Evolutionary conservation across 352 stramenopile genomes (phyloP).

Genomic region (Phytophthora palmivora): DNA sequence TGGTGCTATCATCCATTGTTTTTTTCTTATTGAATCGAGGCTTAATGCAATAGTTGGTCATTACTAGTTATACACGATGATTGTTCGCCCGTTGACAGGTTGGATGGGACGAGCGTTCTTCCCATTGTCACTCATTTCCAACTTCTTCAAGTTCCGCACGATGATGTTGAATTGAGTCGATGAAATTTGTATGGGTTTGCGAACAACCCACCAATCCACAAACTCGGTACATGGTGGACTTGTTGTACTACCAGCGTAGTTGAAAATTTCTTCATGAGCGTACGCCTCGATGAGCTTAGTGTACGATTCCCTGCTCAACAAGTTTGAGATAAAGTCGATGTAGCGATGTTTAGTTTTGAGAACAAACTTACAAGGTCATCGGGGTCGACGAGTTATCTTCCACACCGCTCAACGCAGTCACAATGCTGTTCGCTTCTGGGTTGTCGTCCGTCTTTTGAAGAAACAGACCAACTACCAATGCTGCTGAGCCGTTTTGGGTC

Average conservation of each 20-base stretch:
- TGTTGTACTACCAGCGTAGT: slow-evolving; percentile 43
- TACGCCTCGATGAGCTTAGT: slow-evolving; percentile 31
- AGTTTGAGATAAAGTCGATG: too few species aligned
- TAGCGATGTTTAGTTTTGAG: too few species aligned
- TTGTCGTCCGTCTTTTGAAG: slow-evolving; percentile 19
- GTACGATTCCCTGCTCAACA: too few species aligned
- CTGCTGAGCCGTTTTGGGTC: slow-evolving; percentile 25
- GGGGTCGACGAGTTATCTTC: too few species aligned
- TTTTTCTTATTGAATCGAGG: not conserved
- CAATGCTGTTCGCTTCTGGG: too few species aligned
- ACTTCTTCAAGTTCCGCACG: slow-evolving; percentile 12
- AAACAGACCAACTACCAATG: slow-evolving; percentile 42
- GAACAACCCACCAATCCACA: slow-evolving; percentile 44
- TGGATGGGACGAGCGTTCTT: slow-evolving; percentile 37
- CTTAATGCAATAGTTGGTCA: not conserved
- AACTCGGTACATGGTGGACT: slow-evolving; percentile 40
- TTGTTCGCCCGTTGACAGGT: slow-evolving; percentile 27
- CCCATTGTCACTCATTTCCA: slow-evolving; percentile 30
- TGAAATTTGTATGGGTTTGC: slow-evolving; percentile 29
- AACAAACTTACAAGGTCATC: too few species aligned
- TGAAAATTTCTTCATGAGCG: slow-evolving; percentile 42
- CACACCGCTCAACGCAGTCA: too few species aligned
- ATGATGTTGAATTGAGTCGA: slow-evolving; percentile 29
- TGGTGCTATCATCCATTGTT: too few species aligned
- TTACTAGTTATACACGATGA: slow-evolving; percentile 37